These are phyloP conservation scores for Apiospora aurea DNA, from an alignment of 2,329 filamentous ascomycete species.

Conservation along the genomic window DNA sequence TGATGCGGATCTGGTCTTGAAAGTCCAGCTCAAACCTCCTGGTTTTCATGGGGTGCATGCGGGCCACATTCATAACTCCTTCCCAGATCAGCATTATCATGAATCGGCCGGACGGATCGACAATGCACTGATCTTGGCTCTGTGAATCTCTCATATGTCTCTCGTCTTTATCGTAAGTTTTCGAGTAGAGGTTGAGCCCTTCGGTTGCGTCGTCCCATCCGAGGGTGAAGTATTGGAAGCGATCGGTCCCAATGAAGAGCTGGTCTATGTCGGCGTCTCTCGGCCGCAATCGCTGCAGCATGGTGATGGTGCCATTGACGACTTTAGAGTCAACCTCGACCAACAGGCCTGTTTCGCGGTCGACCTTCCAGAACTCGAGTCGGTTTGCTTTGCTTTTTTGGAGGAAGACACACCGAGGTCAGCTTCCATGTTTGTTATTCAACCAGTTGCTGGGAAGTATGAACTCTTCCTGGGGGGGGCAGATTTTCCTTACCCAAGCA, in stretches of 20 bases:
- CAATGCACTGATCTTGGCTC: constrained; percentile 81
- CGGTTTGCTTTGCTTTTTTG: constrained; percentile 77
- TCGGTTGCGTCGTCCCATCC: constrained; percentile 73
- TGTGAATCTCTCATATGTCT: constrained; percentile 77
- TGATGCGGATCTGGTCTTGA: constrained; percentile 63
- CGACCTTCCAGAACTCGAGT: constrained; percentile 80
- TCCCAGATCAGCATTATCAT: constrained; percentile 68
- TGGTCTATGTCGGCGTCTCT: constrained; percentile 78
- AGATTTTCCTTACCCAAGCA: constrained; percentile 78
- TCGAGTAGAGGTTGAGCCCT: constrained; percentile 58
- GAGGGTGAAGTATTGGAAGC: constrained; percentile 88
- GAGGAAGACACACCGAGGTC: constrained; percentile 36
- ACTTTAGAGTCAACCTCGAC: constrained; percentile 65
- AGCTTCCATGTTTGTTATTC: constrained; percentile 23
- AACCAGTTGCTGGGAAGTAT: neutral
- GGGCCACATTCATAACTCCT: constrained; percentile 63
- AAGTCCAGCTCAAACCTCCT: constrained; percentile 52
- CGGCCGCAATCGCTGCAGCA: constrained; percentile 82
- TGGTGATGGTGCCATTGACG: constrained; percentile 85
- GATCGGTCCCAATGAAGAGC: constrained; percentile 90
- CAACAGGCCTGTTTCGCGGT: constrained; percentile 69
- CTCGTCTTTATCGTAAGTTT: constrained; percentile 62
- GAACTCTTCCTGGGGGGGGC: neutral
- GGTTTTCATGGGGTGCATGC: constrained; percentile 55
- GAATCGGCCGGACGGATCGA: constrained; percentile 77